A percentile compares a stretch with the other conserved stretches of the same genome.
Conservation (phyloP, 441 rosid species). For the Daphne laureola region DNA sequence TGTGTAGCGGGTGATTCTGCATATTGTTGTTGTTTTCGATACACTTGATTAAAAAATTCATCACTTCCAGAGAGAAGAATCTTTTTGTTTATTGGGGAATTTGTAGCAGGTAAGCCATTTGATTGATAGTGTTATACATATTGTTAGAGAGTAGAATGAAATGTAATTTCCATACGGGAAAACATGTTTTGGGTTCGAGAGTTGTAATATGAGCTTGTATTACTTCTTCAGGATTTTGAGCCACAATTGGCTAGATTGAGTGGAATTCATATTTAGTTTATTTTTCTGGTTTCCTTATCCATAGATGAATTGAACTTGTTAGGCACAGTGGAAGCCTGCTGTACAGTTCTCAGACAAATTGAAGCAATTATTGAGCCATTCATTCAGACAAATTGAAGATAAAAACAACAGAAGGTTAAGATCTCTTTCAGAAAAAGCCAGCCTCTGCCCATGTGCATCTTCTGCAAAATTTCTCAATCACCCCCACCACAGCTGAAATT, state of each 20-base stretch:
- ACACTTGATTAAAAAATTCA: slow-evolving; percentile 26
- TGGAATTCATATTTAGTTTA: too few relatives aligned
- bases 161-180: slow-evolving; percentile 17
- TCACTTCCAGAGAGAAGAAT: slow-evolving; percentile 20
- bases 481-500: slow-evolving; percentile 16
- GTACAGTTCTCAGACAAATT: not conserved
- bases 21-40: slow-evolving; percentile 30
- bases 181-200: slow-evolving; percentile 15
- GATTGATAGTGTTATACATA: slow-evolving; percentile 25
- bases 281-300: too few relatives aligned
- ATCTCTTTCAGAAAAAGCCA: slow-evolving; percentile 20
- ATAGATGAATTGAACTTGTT: too few relatives aligned
- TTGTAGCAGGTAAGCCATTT: slow-evolving; percentile 31
- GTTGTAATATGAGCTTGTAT: slow-evolving; percentile 11
- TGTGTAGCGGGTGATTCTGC: slow-evolving; percentile 17
- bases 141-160: slow-evolving; percentile 21
- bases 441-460: slow-evolving; percentile 31
- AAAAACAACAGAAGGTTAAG: slow-evolving; percentile 16
- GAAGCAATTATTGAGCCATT: slow-evolving; percentile 6
- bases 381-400: not conserved
- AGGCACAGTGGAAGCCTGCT: too few relatives aligned
- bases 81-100: slow-evolving; percentile 20
- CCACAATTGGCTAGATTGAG: not conserved
- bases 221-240: not conserved
- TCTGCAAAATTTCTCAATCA: slow-evolving; percentile 11